These are phyloP conservation scores for Athelia psychrophila DNA, from an alignment of 1,284 basidiomycete species.

Conservation along the genomic window DNA sequence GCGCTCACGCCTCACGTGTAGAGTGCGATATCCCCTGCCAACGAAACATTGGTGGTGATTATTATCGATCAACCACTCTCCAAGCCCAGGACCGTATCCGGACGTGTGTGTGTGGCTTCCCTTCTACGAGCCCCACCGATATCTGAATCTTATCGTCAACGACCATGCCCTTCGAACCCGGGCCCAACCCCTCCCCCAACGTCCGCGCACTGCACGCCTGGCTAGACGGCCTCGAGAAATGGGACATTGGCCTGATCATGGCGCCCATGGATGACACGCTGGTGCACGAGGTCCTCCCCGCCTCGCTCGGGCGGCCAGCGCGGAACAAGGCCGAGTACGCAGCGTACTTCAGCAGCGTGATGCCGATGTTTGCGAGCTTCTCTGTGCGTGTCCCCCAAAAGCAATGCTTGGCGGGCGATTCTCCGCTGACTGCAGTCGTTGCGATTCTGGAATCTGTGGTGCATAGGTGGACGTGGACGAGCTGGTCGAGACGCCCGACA, in stretches of 20 bases:
- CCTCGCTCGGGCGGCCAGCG: background rate
- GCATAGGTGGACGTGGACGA: background rate
- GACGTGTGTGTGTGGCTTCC: no score
- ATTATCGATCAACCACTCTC: no score
- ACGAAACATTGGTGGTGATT: no score
- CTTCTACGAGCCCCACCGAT: no score
- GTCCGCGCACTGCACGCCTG: no score
- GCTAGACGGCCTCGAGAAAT: constrained; percentile 1
- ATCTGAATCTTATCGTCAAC: no score
- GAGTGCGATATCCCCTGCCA: no score
- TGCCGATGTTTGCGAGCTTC: background rate
- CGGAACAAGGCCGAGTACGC: background rate
- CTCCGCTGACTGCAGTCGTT: background rate
- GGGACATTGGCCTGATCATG: background rate
- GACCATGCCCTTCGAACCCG: no score
- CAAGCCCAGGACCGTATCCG: no score
- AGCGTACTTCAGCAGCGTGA: background rate
- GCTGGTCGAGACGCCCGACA: background rate
- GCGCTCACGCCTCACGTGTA: no score
- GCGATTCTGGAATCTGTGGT: background rate
- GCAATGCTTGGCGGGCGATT: background rate
- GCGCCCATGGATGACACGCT: no score
- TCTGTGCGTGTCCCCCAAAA: background rate
- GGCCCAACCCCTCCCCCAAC: no score
- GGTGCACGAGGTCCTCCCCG: background rate